Percentiles rank a stretch among this genome's conserved stretches.
phyloP scores from a whole-genome alignment of 1,284 basidiomycete genomes.

The Xerocomus nothofagi region DNA sequence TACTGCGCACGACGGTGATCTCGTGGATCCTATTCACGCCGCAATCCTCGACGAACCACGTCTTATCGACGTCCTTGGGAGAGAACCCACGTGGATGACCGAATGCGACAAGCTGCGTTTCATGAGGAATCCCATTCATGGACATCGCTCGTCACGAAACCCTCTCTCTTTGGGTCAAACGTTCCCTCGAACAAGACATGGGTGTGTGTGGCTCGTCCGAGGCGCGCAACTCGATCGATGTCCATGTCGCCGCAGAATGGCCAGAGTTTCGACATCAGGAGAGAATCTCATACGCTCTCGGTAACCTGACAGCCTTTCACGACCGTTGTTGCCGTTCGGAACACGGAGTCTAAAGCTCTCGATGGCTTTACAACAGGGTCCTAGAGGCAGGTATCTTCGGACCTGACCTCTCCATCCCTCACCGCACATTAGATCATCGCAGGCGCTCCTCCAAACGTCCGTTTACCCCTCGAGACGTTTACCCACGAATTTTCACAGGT shows the following conservation, averaged over 20 bases:
- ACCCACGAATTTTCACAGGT: conserved; percentile 59
- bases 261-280: conserved; percentile 14
- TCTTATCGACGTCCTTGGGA: conserved; percentile 16
- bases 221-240: neutral
- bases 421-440: conserved; percentile 15
- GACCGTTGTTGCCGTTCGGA: conserved; percentile 18
- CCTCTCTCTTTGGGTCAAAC: neutral
- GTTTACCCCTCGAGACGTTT: conserved; percentile 36
- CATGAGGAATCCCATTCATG: conserved; percentile 15
- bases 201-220: neutral
- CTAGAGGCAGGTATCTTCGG: conserved; percentile 4
- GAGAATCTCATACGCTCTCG: conserved; percentile 18
- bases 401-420: neutral
- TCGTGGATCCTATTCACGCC: conserved; percentile 19
- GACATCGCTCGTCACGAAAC: conserved; percentile 19
- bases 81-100: conserved; percentile 22
- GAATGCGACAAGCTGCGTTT: conserved; percentile 26
- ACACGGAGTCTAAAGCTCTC: conserved; percentile 17
- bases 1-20: conserved; percentile 9
- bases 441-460: conserved; percentile 9
- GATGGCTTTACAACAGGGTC: conserved; percentile 21
- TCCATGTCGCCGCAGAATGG: conserved; percentile 15
- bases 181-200: neutral
- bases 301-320: conserved; percentile 17
- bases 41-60: conserved; percentile 20